Evolutionary conservation across 106 monocot genomes (phyloP), one percentile per base, ranked within the genome.

Genomic region (Dendrobium chrysotoxum): DNA sequence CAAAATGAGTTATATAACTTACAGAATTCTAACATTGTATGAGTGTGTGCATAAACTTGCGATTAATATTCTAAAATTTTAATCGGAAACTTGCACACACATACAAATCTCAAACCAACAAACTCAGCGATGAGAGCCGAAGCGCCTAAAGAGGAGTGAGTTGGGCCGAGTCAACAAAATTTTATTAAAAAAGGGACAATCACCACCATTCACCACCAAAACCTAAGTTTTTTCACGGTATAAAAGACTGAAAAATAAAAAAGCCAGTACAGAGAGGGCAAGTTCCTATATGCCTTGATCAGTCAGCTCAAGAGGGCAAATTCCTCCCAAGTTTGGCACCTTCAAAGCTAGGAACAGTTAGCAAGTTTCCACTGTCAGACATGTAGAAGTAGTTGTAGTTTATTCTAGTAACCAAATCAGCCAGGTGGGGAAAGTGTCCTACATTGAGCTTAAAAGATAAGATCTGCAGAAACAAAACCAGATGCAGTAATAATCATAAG

Each of bases 391-490:
- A 85, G 67, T 92, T 98, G 76, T 89, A 91, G 73, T 92, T 98
- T 64, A 94, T 92, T 86, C 94, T 89, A 26, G 89, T 92, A 26
- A 98, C 98, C 76, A 98, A 79, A 86, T 98, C 98, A 18, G 86
- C 98, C 70, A 98, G 79, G 85, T 98, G 94, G 67, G 94, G 94
- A 77, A 98, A 94, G 58, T 98, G 98, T 0, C 98, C 98, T 16
- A 98, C 92, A 76, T 94, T 98, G 35, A 98, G 90, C 79, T 95
- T 98, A 88, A 94, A 95, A 15, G 98, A 98, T 26, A 98, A 75
- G 65, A 98, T 88, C 98, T 98, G 94, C 89, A 84, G 8, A 76
- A 6, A 45, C 23, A 50, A 15, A 50, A 50, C 16, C n/a, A 75
- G 35, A 75, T 75, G 4, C 4, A 75, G 2, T 9, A 75, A 75